Conservation (phyloP, 1,284 basidiomycete genomes). For the Leccinum discolor region DNA sequence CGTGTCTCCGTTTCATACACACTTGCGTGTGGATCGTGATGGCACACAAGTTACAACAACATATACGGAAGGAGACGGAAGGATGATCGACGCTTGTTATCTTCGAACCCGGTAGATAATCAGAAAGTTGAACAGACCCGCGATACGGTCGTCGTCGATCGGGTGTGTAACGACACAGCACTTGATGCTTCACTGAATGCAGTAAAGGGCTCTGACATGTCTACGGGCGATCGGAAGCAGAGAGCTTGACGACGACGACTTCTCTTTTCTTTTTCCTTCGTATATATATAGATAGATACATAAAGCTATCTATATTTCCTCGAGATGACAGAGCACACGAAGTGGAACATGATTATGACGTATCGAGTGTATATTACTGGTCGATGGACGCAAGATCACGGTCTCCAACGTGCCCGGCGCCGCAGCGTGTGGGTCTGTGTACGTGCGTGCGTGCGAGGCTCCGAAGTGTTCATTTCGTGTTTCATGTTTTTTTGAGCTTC, state of each 20-base stretch:
- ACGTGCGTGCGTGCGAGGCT: background rate
- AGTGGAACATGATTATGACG: background rate
- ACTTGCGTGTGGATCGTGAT: background rate
- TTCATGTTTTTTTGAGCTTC: conserved; percentile 3
- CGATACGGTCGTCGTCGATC: background rate
- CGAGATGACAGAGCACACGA: background rate
- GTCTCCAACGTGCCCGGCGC: background rate
- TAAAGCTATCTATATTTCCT: background rate
- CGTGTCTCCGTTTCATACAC: conserved; percentile 10
- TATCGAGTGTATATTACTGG: background rate
- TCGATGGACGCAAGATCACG: background rate
- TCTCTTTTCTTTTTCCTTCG: background rate
- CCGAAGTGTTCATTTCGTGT: background rate
- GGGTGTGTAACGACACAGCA: background rate
- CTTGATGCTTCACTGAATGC: background rate
- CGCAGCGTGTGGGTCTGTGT: background rate
- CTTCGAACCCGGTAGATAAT: background rate
- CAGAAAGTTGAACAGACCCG: background rate
- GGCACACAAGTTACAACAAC: background rate
- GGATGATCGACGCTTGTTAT: conserved; percentile 1
- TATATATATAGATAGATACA: background rate
- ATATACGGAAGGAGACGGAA: background rate
- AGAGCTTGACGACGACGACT: background rate
- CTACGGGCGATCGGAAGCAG: background rate
- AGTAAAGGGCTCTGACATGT: background rate